Evolutionary conservation across 768 basidiomycete genomes (phyloP).

Genomic region (Suillus paluster): DNA sequence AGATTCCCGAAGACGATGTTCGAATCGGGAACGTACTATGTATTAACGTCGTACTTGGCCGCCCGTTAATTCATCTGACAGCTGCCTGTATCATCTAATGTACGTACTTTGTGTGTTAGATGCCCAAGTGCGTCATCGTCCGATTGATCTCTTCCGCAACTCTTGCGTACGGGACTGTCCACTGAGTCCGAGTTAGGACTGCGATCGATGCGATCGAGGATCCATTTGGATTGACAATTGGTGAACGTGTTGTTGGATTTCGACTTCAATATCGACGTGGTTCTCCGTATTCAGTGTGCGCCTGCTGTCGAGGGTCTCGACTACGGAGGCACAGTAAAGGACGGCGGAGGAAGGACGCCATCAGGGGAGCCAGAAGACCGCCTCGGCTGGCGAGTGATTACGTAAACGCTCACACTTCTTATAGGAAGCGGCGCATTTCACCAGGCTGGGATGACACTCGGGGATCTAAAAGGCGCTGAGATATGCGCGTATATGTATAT

Average conservation of each 20-base stretch:
- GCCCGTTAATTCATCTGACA: background rate
- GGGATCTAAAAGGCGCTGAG: conserved; percentile 72
- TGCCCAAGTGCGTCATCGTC: background rate
- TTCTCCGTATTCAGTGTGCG: too few species aligned
- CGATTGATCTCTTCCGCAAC: background rate
- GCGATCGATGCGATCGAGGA: too few species aligned
- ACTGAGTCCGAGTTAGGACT: too few species aligned
- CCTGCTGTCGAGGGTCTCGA: conserved; percentile 89
- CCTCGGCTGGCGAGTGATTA: conserved; percentile 52
- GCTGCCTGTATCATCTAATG: too few species aligned
- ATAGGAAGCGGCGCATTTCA: conserved; percentile 75
- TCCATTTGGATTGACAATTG: background rate
- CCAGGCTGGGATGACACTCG: conserved; percentile 71
- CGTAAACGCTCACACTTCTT: conserved; percentile 9
- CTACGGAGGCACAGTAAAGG: conserved; percentile 68
- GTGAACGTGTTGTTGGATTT: too few species aligned
- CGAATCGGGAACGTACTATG: conserved; percentile 6
- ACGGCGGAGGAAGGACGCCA: conserved; percentile 52
- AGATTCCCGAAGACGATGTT: background rate
- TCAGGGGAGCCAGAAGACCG: conserved; percentile 74
- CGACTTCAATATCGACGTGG: too few species aligned
- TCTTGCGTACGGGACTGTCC: too few species aligned
- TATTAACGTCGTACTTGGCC: conserved; percentile 19
- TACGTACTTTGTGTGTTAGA: background rate
- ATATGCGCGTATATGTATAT: conserved; percentile 35